These are phyloP conservation scores for Aspergillus mulundensis DNA, from an alignment of 495 filamentous ascomycete genomes.

Conservation along the genomic window DNA sequence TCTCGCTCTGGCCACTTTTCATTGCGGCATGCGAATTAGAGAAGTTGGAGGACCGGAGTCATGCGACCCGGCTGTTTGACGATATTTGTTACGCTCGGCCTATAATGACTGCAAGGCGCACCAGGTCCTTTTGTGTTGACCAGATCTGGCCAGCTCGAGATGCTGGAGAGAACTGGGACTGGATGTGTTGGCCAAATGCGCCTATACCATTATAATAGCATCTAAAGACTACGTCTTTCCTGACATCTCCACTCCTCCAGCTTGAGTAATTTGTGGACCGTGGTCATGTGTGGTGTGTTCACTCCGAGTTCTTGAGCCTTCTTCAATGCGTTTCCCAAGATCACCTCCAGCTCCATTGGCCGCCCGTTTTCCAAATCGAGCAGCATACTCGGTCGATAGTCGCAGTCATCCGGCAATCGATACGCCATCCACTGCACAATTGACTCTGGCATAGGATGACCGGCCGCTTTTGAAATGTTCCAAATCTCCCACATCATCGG, in stretches of 20 bases:
- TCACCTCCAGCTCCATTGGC: slow-evolving; percentile 58
- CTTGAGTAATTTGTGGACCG: slow-evolving; percentile 31
- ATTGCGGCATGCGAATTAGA: background rate
- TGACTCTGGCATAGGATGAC: background rate
- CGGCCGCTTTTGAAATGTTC: background rate
- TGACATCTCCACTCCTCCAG: background rate
- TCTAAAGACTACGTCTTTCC: background rate
- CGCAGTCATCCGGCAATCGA: background rate
- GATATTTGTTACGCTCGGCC: background rate
- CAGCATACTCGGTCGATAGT: slow-evolving; percentile 51
- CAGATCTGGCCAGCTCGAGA: background rate
- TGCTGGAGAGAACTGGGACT: background rate
- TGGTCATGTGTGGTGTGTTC: slow-evolving; percentile 39
- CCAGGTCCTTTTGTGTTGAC: background rate
- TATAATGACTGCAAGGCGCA: background rate
- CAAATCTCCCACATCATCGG: slow-evolving; percentile 4
- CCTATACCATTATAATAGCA: background rate
- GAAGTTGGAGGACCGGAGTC: background rate
- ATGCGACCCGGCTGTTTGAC: background rate
- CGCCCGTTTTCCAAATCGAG: slow-evolving; percentile 54
- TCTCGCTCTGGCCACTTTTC: background rate
- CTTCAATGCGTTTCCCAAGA: slow-evolving; percentile 55
- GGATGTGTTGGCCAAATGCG: background rate
- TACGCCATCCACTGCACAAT: background rate
- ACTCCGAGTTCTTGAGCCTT: slow-evolving; percentile 49